Conservation (phyloP, 371 early-diverging fungal species). For the Mortierella sp. region DNA sequence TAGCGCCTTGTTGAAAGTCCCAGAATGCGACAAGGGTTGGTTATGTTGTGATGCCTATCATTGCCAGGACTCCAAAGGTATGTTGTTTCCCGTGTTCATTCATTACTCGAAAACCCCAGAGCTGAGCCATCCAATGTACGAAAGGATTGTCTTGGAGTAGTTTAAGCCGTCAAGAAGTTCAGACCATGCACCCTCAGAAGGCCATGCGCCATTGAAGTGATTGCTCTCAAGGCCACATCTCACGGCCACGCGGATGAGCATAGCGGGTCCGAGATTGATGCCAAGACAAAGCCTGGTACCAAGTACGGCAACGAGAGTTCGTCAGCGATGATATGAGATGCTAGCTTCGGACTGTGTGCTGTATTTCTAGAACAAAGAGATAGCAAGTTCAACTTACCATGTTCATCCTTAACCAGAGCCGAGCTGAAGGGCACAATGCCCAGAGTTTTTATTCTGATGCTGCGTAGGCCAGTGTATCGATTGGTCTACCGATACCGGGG, state of each 20-base stretch:
- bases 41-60: neutral
- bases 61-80: neutral
- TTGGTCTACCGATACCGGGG: constrained; percentile 4
- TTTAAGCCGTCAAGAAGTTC: constrained; percentile 7
- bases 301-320: constrained; percentile 1
- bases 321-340: constrained; percentile 10
- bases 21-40: neutral
- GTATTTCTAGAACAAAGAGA: neutral
- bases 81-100: neutral
- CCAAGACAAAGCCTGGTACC: constrained; percentile 1
- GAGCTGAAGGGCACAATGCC: neutral
- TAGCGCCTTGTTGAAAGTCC: neutral
- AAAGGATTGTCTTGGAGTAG: constrained; percentile 4
- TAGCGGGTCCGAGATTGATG: constrained; percentile 2
- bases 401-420: neutral
- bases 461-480: neutral
- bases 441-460: neutral
- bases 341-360: neutral
- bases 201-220: constrained; percentile 4
- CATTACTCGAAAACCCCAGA: constrained; percentile 1
- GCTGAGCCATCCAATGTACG: neutral
- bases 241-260: neutral
- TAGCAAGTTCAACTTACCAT: neutral
- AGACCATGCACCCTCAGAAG: neutral
- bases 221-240: neutral